Evolutionary conservation across 2,329 filamentous ascomycete species (phyloP), one percentile per base, ranked within the genome.

Genomic region (Dactylellina drechsleri): DNA sequence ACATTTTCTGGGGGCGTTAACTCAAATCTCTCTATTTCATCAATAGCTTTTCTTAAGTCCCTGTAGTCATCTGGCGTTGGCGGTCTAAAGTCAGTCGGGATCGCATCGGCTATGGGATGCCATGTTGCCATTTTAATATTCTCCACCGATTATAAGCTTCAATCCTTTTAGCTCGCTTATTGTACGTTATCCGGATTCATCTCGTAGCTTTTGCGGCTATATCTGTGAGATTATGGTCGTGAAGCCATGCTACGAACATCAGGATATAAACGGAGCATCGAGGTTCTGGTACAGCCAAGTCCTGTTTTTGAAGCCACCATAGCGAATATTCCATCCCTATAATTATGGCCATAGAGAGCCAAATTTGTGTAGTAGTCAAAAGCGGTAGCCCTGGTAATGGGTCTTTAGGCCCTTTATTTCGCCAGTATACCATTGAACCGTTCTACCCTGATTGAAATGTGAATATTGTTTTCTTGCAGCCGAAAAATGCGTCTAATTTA

Each of bases 391-490:
- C 10, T 23, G 15, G 15, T 15, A n/a, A 2, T 49, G 15, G 0
- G 13, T 8, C 16, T 52, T 26, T 16, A 12, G 41, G 57, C 12
- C 31, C n/a, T 13, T 26, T 7, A 18, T 59, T 54, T 16, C 43
- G 40, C 59, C 59, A 72, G 36, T 65, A 65, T 2, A 72, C 40
- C 18, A 65, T 56, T 7, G n/a, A 45, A 26, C 47, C 54, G 1
- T 15, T 13, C 12, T 1, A 18, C 1, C 59, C 53, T 4, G 52
- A 53, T 23, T 65, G 67, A 31, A 53, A 72, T 5, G 20, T 59
- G 31, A 45, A 72, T 0, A 74, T 61, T 0, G 70, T 61, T 8
- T 49, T 47, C 10, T 54, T 23, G 0, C 26, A 28, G 3, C 56
- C 57, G 10, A 23, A 7, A 3, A 10, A 8, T 8, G 12, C 15